Evolutionary conservation across 768 basidiomycete species (phyloP), one percentile per base, ranked within the genome.

Genomic region (Suillus fuscotomentosus): DNA sequence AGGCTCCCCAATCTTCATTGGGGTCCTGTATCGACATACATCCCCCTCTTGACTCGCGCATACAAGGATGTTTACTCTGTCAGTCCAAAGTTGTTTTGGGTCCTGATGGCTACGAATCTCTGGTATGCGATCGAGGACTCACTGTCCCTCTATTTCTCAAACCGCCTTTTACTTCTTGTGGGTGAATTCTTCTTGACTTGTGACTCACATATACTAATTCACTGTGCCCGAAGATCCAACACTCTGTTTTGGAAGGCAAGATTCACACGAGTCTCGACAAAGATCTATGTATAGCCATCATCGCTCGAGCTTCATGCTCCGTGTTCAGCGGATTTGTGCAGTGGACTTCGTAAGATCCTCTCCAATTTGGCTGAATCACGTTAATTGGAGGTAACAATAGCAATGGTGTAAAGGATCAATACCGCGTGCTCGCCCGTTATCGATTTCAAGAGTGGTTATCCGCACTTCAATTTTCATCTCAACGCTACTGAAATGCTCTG

Each of bases 101-200:
- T 67, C 39, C 31, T 24, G 20, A 24, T 71, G 7, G 2, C 67
- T 13, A 41, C 48, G 1, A 51, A 70, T 15, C 31, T 68, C 13
- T 73, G 72, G 72, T 60, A 50, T 53, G 61, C 71, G 5, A 62
- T 75, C 20, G 68, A 71, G 24, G 24, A 11, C 0, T 53, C 71
- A 2, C 62, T 74, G 24, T 67, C 65, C 14, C 63, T 73, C 15
- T 71, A 72, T 65, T 60, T 74, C 22, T 67, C 73, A 15, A 74
- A 70, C 13, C 54, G 45, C n/a, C 34, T 72, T 17, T 56, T 74
- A 42, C 68, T 66, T 48, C 66, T 56, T 20, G 72, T 73, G 34
- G 59, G 72, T 63, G 14, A 24, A 11, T 20, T 31, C 6, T 15
- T 43, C 0, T 6, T 53, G 2, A 42, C 24, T 20, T 10, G 2